A percentile compares a stretch with the other conserved stretches of the same genome.
Evolutionary conservation across 306 rosid species (phyloP).

Genomic region (Vigna angularis): DNA sequence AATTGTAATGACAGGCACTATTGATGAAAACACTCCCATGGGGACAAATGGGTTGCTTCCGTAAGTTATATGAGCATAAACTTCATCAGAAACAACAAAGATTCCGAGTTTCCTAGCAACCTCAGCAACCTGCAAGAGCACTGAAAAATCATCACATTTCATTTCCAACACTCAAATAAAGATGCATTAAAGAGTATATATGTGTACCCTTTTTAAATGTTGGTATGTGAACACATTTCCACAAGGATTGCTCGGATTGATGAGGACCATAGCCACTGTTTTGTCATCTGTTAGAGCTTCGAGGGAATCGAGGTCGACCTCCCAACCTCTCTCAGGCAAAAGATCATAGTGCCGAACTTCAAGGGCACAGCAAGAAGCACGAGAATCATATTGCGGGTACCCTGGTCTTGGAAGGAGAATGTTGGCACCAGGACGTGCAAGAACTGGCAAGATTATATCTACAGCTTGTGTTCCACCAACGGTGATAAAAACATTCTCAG

Average conservation of each 20-base stretch:
- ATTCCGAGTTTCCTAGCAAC: slow-evolving; percentile 67
- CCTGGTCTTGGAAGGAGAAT: slow-evolving; percentile 79
- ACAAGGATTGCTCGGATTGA: slow-evolving; percentile 75
- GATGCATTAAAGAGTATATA: not conserved
- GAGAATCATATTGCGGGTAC: slow-evolving; percentile 63
- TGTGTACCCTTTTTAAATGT: slow-evolving; percentile 62
- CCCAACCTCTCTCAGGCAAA: slow-evolving; percentile 66
- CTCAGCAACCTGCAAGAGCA: slow-evolving; percentile 59
- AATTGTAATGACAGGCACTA: slow-evolving; percentile 65
- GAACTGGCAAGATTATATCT: slow-evolving; percentile 58
- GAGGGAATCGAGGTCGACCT: slow-evolving; percentile 65
- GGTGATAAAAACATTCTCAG: slow-evolving; percentile 56
- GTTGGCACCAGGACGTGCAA: slow-evolving; percentile 69
- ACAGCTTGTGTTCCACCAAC: slow-evolving; percentile 75
- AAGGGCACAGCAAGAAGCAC: slow-evolving; percentile 52
- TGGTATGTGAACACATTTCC: slow-evolving; percentile 67
- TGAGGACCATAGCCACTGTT: slow-evolving; percentile 66
- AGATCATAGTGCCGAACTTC: slow-evolving; percentile 73
- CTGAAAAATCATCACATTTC: slow-evolving; percentile 24
- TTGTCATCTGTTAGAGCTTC: slow-evolving; percentile 68
- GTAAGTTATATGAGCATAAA: slow-evolving; percentile 58
- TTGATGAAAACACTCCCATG: slow-evolving; percentile 64
- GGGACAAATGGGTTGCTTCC: slow-evolving; percentile 69
- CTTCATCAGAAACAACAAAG: slow-evolving; percentile 69
- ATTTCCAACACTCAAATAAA: slow-evolving; percentile 21